Evolutionary conservation across 2,329 filamentous ascomycete genomes (phyloP).

Genomic region (Nemania abortiva): DNA sequence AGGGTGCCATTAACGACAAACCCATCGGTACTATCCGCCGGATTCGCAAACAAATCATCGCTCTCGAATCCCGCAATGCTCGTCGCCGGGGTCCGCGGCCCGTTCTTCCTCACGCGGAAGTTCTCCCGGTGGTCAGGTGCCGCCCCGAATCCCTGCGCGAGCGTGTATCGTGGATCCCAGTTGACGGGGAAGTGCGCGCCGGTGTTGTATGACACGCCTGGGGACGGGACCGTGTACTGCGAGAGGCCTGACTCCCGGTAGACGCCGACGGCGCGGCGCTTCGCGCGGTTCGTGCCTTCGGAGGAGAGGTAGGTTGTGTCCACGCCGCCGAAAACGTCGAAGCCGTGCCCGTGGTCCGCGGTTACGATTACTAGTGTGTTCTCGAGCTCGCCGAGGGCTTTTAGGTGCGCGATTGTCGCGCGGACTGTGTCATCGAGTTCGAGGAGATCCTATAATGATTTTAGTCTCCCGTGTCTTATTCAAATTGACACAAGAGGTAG

Average conservation of each 20-base stretch:
- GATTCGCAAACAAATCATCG: constrained; percentile 74
- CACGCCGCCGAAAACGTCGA: constrained; percentile 85
- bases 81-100: constrained; percentile 70
- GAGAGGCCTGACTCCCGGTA: constrained; percentile 81
- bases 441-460: constrained; percentile 83
- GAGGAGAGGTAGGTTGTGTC: constrained; percentile 81
- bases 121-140: constrained; percentile 82
- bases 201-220: constrained; percentile 75
- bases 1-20: constrained; percentile 83
- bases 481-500: no score
- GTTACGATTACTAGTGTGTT: constrained; percentile 85
- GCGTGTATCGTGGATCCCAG: constrained; percentile 87
- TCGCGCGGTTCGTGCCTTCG: constrained; percentile 74
- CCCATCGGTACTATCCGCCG: constrained; percentile 73
- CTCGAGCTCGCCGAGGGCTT: constrained; percentile 73
- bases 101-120: constrained; percentile 75
- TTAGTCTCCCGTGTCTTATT: no score
- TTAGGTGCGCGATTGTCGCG: constrained; percentile 78
- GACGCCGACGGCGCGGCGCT: constrained; percentile 79
- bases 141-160: constrained; percentile 78
- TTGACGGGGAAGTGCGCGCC: constrained; percentile 82
- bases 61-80: constrained; percentile 63
- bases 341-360: constrained; percentile 90
- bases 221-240: constrained; percentile 74
- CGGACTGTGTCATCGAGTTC: constrained; percentile 87